These are phyloP conservation scores for Pyricularia sp. DNA, from an alignment of 2,329 filamentous ascomycete genomes.

Conservation along the genomic window DNA sequence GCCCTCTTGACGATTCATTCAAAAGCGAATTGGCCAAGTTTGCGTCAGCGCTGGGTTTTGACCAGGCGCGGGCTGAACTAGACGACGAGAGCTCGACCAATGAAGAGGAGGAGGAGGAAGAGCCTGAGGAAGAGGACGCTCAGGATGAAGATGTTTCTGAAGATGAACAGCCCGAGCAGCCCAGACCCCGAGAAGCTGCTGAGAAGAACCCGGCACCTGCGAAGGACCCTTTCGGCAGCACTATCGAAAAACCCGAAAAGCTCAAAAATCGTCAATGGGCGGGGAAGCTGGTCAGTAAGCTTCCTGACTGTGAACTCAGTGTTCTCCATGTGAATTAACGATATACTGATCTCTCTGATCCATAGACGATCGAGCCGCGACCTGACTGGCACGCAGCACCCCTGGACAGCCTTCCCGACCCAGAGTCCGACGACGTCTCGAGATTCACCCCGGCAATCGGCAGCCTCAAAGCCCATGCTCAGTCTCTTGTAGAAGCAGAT, in stretches of 20 bases:
- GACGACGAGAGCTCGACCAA: conserved; percentile 24
- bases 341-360: not conserved
- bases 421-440: conserved; percentile 33
- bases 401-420: conserved; percentile 31
- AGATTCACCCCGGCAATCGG: conserved; percentile 34
- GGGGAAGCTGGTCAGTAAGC: conserved; percentile 31
- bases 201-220: conserved; percentile 4
- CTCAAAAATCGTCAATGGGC: conserved; percentile 11
- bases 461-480: conserved; percentile 59
- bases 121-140: conserved; percentile 20
- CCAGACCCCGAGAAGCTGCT: not conserved
- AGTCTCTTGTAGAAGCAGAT: conserved; percentile 67
- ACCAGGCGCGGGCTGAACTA: conserved; percentile 28
- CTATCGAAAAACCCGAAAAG: not conserved
- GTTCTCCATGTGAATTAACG: not conserved
- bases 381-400: conserved; percentile 46
- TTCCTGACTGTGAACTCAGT: conserved; percentile 7
- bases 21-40: conserved; percentile 43
- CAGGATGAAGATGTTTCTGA: conserved; percentile 6
- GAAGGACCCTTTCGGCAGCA: conserved; percentile 12
- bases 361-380: conserved; percentile 45
- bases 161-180: not conserved
- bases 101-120: conserved; percentile 21
- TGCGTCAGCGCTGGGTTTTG: conserved; percentile 39
- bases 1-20: conserved; percentile 20